These are phyloP conservation scores for Pseudoscleropodium purum DNA, from an alignment of 225 moss, liverwort and hornwort species.

Conservation along the genomic window DNA sequence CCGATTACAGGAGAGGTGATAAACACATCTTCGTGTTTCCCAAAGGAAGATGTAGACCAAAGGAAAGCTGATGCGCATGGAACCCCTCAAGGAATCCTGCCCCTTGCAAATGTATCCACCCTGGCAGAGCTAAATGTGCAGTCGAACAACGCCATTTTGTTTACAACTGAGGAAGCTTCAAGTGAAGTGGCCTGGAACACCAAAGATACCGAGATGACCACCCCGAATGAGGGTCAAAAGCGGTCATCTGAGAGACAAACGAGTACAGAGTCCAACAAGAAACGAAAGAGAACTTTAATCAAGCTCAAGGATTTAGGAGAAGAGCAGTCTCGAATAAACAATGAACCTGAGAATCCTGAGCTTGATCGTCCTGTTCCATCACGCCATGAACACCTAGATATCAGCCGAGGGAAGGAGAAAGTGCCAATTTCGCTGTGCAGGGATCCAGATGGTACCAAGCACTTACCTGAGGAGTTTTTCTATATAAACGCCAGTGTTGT, in stretches of 20 bases:
- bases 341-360: not conserved
- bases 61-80: not conserved
- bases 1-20: not conserved
- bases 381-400: slow-evolving; percentile 27
- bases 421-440: slow-evolving; percentile 31
- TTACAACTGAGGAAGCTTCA: not conserved
- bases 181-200: not conserved
- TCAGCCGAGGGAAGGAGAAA: slow-evolving; percentile 70
- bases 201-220: not conserved
- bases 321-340: not conserved
- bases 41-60: not conserved
- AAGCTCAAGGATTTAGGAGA: not conserved
- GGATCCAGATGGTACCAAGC: slow-evolving; percentile 7
- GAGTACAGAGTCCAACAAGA: slow-evolving; percentile 17
- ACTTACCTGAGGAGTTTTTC: slow-evolving; percentile 27
- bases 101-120: not conserved
- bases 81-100: not conserved
- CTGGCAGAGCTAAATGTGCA: not conserved
- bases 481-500: slow-evolving; percentile 55
- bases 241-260: not conserved
- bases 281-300: slow-evolving; percentile 1
- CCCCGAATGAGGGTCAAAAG: not conserved
- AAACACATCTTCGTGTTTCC: not conserved
- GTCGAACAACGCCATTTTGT: not conserved
- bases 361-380: not conserved